Conservation (phyloP, 106 monocot genomes). For the Vanilla planifolia region DNA sequence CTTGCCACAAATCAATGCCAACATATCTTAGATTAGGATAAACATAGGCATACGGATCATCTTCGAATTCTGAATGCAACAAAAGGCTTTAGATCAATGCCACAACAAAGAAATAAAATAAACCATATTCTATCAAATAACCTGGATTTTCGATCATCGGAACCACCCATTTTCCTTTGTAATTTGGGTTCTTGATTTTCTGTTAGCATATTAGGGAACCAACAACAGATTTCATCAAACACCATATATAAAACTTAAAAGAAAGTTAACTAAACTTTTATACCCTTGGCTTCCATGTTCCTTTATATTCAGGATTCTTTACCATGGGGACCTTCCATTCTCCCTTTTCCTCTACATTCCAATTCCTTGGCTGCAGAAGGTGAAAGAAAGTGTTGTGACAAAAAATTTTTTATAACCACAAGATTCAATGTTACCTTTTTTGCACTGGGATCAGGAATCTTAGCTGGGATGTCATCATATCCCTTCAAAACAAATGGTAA, state of each 20-base stretch:
- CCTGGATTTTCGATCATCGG: conserved; percentile 95
- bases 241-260: neutral
- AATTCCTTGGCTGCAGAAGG: conserved; percentile 56
- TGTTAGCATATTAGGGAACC: neutral
- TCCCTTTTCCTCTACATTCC: conserved; percentile 74
- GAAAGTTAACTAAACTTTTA: neutral
- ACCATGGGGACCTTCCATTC: conserved; percentile 65
- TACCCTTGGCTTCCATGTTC: conserved; percentile 69
- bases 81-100: neutral
- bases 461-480: conserved; percentile 56
- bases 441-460: conserved; percentile 52
- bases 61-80: conserved; percentile 55
- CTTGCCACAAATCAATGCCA: conserved; percentile 64
- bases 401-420: neutral
- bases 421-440: conserved; percentile 26
- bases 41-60: conserved; percentile 63
- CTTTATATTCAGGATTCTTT: conserved; percentile 75
- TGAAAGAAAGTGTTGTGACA: too few species aligned
- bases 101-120: neutral
- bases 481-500: conserved; percentile 13
- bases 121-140: conserved; percentile 6
- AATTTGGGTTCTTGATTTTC: conserved; percentile 78
- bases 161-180: conserved; percentile 86
- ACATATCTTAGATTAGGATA: conserved; percentile 70
- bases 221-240: neutral